Evolutionary conservation across 495 filamentous ascomycete species (phyloP).

Genomic region (Hamigera avellanea): DNA sequence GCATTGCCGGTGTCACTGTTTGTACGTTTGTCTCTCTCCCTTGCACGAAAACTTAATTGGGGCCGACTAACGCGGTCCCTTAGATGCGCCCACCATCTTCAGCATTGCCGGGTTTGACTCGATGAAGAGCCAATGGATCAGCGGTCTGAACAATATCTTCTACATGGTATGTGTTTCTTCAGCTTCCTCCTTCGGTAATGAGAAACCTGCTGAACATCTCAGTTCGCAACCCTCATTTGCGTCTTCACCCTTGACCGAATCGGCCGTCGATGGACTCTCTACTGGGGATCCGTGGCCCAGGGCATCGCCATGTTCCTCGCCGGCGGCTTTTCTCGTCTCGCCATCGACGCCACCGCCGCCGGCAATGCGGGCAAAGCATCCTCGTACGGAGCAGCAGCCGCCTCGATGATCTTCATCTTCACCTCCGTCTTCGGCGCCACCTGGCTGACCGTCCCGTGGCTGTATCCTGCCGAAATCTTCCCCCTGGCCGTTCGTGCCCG

Average conservation of each 20-base stretch:
- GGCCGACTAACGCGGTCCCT: too few species aligned
- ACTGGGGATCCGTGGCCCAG: constrained; percentile 54
- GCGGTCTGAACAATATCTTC: constrained; percentile 56
- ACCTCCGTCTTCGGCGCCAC: constrained; percentile 59
- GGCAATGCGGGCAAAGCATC: constrained; percentile 31
- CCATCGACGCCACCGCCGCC: constrained; percentile 38
- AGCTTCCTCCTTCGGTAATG: neutral
- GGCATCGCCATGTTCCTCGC: constrained; percentile 50
- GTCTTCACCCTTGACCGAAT: constrained; percentile 60
- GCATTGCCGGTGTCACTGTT: constrained; percentile 60
- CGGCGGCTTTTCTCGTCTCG: constrained; percentile 40
- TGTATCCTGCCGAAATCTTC: constrained; percentile 65
- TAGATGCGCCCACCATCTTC: constrained; percentile 53
- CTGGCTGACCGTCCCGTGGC: constrained; percentile 61
- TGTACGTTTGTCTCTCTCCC: constrained; percentile 23
- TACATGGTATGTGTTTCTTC: constrained; percentile 30
- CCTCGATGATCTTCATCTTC: constrained; percentile 59
- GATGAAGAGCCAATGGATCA: constrained; percentile 53
- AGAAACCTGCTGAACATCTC: neutral
- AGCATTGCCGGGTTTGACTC: constrained; percentile 51
- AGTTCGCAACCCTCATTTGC: constrained; percentile 51
- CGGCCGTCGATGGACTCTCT: constrained; percentile 56
- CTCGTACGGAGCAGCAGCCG: constrained; percentile 49
- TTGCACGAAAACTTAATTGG: too few species aligned
- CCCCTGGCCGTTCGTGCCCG: constrained; percentile 55